Percentiles rank a stretch among this genome's conserved stretches.
Conservation (phyloP, 495 filamentous ascomycete genomes). For the Penicillium maclennaniae region DNA sequence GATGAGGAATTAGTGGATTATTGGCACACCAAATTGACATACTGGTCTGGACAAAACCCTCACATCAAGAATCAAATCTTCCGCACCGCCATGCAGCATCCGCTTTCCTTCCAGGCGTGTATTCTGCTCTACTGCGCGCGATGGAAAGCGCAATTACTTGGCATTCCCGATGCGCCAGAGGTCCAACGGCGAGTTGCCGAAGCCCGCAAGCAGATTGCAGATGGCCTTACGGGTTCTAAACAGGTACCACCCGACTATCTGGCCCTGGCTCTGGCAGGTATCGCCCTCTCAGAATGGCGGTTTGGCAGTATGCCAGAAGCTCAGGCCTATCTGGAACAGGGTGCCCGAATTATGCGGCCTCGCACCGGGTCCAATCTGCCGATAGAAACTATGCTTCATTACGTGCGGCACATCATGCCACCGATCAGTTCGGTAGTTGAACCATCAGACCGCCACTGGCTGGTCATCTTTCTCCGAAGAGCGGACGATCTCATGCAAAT, state of each 20-base stretch:
- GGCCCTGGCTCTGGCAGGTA: slow-evolving; percentile 34
- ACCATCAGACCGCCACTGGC: slow-evolving; percentile 25
- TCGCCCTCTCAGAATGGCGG: slow-evolving; percentile 43
- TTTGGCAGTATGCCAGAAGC: slow-evolving; percentile 34
- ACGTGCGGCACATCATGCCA: slow-evolving; percentile 33
- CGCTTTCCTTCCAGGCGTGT: slow-evolving; percentile 35
- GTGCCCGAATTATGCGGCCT: slow-evolving; percentile 31
- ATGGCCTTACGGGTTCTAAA: slow-evolving; percentile 17
- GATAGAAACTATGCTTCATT: slow-evolving; percentile 37
- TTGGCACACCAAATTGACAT: slow-evolving; percentile 37
- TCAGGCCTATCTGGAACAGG: slow-evolving; percentile 27
- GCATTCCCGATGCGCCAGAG: slow-evolving; percentile 18
- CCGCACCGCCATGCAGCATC: slow-evolving; percentile 34
- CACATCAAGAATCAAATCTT: slow-evolving; percentile 39
- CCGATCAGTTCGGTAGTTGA: slow-evolving; percentile 8
- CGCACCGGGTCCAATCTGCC: slow-evolving; percentile 23
- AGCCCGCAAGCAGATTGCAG: slow-evolving; percentile 24
- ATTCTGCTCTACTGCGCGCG: slow-evolving; percentile 41
- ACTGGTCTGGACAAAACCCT: slow-evolving; percentile 45
- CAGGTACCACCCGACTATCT: slow-evolving; percentile 27
- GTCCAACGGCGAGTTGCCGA: slow-evolving; percentile 26
- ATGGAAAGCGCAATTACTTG: slow-evolving; percentile 32
- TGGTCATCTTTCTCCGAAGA: slow-evolving; percentile 37
- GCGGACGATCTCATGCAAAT: slow-evolving; percentile 35
- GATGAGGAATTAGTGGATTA: slow-evolving; percentile 35